Conservation (phyloP, 176 grass and related monocot species). For the Areca catechu region DNA sequence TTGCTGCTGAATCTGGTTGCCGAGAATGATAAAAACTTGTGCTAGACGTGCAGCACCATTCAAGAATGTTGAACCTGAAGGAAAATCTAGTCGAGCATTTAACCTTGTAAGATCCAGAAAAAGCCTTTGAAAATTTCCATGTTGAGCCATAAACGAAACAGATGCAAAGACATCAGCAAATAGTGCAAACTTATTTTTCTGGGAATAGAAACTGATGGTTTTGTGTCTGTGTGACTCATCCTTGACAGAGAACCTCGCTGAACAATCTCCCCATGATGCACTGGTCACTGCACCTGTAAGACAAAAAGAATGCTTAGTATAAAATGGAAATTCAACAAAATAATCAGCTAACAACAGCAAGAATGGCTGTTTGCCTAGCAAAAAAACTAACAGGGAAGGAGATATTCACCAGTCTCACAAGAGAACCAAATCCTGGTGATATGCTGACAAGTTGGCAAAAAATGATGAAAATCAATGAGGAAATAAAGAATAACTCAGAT, state of each 20-base stretch:
- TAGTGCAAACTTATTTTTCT: slow-evolving; percentile 48
- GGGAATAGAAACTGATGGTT: slow-evolving; percentile 28
- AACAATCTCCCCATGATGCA: slow-evolving; percentile 63
- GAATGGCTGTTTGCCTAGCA: too few relatives aligned
- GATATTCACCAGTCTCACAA: too few relatives aligned
- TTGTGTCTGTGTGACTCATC: slow-evolving; percentile 26
- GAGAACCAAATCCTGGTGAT: too few relatives aligned
- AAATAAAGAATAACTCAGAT: too few relatives aligned
- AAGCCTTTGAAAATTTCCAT: slow-evolving; percentile 84
- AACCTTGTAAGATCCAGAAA: slow-evolving; percentile 79
- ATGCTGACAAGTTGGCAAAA: too few relatives aligned
- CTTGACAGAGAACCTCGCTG: slow-evolving; percentile 24
- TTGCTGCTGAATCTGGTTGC: slow-evolving; percentile 42
- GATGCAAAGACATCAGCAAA: slow-evolving; percentile 74
- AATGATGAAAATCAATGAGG: too few relatives aligned
- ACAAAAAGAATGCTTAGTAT: not conserved
- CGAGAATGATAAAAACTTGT: slow-evolving; percentile 54
- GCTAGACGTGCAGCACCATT: slow-evolving; percentile 48
- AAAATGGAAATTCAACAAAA: too few relatives aligned
- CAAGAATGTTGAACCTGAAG: slow-evolving; percentile 68
- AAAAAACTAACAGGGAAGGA: too few relatives aligned
- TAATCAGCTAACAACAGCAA: too few relatives aligned
- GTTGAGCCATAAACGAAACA: slow-evolving; percentile 64
- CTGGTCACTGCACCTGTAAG: slow-evolving; percentile 64
- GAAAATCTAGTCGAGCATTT: slow-evolving; percentile 52